These are phyloP conservation scores for Eimeria nieschulzi DNA, from an alignment of 169 alveolate species.

Conservation along the genomic window DNA sequence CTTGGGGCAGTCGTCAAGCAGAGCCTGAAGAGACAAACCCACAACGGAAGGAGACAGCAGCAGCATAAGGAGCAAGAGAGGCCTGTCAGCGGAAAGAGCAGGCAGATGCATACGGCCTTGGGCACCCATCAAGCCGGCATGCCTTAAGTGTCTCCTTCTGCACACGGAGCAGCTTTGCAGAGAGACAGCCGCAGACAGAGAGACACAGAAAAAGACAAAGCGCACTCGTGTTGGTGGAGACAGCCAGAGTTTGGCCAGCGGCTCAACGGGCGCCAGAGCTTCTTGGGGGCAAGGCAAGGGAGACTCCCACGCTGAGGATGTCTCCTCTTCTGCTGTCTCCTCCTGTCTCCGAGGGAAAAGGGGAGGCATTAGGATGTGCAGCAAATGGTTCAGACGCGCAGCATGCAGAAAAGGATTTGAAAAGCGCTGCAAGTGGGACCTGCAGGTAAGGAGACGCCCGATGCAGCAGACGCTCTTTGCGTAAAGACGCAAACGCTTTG, in stretches of 20 bases:
- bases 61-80: not conserved
- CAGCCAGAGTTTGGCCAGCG: constrained; percentile 31
- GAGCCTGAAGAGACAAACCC: not conserved
- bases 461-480: not conserved
- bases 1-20: not conserved
- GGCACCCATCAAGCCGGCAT: not conserved
- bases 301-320: not conserved
- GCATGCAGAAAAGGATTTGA: constrained; percentile 47
- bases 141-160: too few species aligned
- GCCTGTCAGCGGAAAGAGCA: not conserved
- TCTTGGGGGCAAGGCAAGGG: not conserved
- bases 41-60: not conserved
- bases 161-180: too few species aligned
- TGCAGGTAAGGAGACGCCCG: not conserved
- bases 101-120: not conserved
- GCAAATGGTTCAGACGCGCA: constrained; percentile 20
- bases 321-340: not conserved
- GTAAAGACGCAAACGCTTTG: too few species aligned
- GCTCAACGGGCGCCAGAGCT: not conserved
- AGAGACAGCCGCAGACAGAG: not conserved
- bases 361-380: constrained; percentile 63
- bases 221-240: constrained; percentile 19
- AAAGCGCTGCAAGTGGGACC: not conserved
- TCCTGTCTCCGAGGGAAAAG: constrained; percentile 30
- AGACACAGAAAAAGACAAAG: not conserved